Percentiles rank a stretch among this genome's conserved stretches.
Evolutionary conservation across 2,329 filamentous ascomycete species (phyloP).

Genomic region (Aspergillus eucalypticola): DNA sequence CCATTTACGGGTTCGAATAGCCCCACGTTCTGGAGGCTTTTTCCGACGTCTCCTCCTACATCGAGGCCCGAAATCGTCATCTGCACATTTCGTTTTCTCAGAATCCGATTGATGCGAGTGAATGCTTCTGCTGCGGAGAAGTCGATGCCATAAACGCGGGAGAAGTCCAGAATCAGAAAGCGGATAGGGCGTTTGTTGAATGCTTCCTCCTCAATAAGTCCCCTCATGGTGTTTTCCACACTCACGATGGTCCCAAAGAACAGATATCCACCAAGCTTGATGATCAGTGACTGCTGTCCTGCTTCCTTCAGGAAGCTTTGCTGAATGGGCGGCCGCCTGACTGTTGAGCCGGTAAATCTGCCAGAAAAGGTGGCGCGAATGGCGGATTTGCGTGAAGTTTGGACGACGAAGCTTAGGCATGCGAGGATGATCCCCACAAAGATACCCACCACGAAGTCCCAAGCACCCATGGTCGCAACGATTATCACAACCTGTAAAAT

Average conservation of each 20-base stretch:
- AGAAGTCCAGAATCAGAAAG: constrained; percentile 85
- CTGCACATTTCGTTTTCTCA: constrained; percentile 74
- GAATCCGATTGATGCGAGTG: constrained; percentile 82
- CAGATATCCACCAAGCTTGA: constrained; percentile 91
- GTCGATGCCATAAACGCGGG: constrained; percentile 86
- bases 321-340: constrained; percentile 85
- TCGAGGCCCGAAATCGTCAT: constrained; percentile 83
- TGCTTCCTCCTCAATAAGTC: constrained; percentile 76
- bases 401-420: constrained; percentile 86
- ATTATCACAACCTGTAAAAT: constrained; percentile 70
- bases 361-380: constrained; percentile 90
- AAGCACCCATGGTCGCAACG: constrained; percentile 91
- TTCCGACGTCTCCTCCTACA: constrained; percentile 71
- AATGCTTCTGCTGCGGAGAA: constrained; percentile 97
- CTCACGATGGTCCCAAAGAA: constrained; percentile 98
- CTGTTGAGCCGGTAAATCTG: constrained; percentile 85
- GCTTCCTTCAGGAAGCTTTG: constrained; percentile 82
- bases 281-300: constrained; percentile 82
- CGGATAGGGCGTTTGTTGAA: constrained; percentile 79
- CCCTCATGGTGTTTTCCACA: constrained; percentile 84
- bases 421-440: constrained; percentile 88
- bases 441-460: constrained; percentile 95
- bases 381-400: constrained; percentile 85
- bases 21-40: constrained; percentile 78
- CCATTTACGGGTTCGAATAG: constrained; percentile 72